Evolutionary conservation across 768 basidiomycete genomes (phyloP).

Genomic region (Suillus luteus): DNA sequence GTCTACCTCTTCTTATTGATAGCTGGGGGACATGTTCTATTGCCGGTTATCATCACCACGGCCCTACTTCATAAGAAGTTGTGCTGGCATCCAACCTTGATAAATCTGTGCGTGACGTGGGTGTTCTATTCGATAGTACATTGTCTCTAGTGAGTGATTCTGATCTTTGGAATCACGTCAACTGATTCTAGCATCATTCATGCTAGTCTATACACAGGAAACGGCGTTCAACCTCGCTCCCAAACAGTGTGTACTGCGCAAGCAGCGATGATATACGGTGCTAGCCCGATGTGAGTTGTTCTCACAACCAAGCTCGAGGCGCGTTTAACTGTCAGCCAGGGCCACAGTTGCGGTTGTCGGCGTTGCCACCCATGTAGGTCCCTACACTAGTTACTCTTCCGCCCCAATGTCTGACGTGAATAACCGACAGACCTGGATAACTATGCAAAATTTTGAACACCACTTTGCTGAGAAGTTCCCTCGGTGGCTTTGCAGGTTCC

Average conservation of each 20-base stretch:
- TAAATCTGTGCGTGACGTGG: slow-evolving; percentile 62
- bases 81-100: slow-evolving; percentile 50
- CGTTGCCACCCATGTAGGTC: slow-evolving; percentile 44
- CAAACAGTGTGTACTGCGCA: slow-evolving; percentile 48
- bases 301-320: slow-evolving; percentile 6
- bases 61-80: slow-evolving; percentile 44
- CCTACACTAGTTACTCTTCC: neutral
- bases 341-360: slow-evolving; percentile 41
- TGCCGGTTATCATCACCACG: slow-evolving; percentile 50
- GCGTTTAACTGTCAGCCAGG: slow-evolving; percentile 31
- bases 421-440: slow-evolving; percentile 37
- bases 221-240: slow-evolving; percentile 25
- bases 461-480: slow-evolving; percentile 24
- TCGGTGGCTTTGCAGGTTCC: slow-evolving; percentile 25
- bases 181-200: neutral
- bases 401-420: slow-evolving; percentile 8
- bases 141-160: slow-evolving; percentile 49
- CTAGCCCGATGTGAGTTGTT: slow-evolving; percentile 51
- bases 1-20: slow-evolving; percentile 51
- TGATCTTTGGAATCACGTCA: neutral
- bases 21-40: slow-evolving; percentile 52
- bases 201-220: slow-evolving; percentile 37
- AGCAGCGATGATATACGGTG: slow-evolving; percentile 53
- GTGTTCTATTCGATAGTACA: slow-evolving; percentile 54
- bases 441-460: slow-evolving; percentile 30